Evolutionary conservation across 768 basidiomycete genomes (phyloP).

Genomic region (Mycena crocata): DNA sequence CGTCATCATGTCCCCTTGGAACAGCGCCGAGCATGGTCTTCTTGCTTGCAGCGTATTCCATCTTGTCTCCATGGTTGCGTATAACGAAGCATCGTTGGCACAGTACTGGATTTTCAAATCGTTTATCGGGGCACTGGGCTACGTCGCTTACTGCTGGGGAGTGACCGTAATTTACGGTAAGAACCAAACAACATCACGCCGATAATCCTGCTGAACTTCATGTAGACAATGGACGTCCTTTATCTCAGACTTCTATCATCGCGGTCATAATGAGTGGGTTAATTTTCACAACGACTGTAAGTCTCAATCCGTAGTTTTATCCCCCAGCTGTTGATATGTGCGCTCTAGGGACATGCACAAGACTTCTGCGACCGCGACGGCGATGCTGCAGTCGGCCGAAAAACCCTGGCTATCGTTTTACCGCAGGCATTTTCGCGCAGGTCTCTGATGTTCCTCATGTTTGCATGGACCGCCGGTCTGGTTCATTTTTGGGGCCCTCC

Average conservation of each 20-base stretch:
- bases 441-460: slow-evolving; percentile 26
- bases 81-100: slow-evolving; percentile 24
- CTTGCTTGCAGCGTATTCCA: slow-evolving; percentile 25
- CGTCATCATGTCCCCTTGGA: slow-evolving; percentile 10
- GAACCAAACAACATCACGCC: not conserved
- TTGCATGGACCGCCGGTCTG: slow-evolving; percentile 23
- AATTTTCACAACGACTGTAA: slow-evolving; percentile 49
- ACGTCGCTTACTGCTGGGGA: slow-evolving; percentile 34
- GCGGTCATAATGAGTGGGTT: slow-evolving; percentile 43
- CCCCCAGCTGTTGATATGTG: not conserved
- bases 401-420: slow-evolving; percentile 30
- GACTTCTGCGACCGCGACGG: slow-evolving; percentile 33
- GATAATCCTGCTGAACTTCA: not conserved
- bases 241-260: slow-evolving; percentile 20
- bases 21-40: slow-evolving; percentile 20
- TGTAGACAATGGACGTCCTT: slow-evolving; percentile 17
- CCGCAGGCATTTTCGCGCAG: slow-evolving; percentile 28
- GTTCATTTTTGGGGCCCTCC: slow-evolving; percentile 29
- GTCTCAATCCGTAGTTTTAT: slow-evolving; percentile 22
- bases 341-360: slow-evolving; percentile 27
- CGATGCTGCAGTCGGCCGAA: slow-evolving; percentile 31
- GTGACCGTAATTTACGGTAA: slow-evolving; percentile 26
- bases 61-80: slow-evolving; percentile 18
- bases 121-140: slow-evolving; percentile 26
- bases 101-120: slow-evolving; percentile 26